Conservation (phyloP, 2,329 filamentous ascomycete genomes). For the Fusarium piperis region DNA sequence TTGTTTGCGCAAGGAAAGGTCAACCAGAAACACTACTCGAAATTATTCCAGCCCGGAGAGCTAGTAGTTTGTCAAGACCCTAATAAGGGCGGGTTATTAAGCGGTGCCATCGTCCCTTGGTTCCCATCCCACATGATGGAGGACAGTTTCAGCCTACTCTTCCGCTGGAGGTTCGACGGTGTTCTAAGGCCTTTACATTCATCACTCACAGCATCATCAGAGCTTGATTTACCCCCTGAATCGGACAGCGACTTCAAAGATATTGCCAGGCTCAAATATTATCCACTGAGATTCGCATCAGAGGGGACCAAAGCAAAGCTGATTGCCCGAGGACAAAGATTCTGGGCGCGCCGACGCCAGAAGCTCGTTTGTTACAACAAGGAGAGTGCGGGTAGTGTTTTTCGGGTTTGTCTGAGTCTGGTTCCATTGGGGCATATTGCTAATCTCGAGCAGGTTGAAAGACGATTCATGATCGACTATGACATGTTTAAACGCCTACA, state of each 20-base stretch:
- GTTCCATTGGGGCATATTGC: no score
- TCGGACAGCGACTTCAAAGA: background rate
- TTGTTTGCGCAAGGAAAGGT: slow-evolving; percentile 8
- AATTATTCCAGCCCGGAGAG: slow-evolving; percentile 1
- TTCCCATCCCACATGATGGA: background rate
- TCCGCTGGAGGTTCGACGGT: background rate
- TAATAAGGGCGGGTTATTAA: background rate
- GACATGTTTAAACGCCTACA: slow-evolving; percentile 10
- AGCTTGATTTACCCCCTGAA: no score
- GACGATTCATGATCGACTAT: slow-evolving; percentile 21
- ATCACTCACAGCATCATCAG: no score
- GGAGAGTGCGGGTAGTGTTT: background rate
- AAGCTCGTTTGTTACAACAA: slow-evolving; percentile 4
- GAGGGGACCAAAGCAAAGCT: background rate
- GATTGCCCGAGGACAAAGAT: background rate
- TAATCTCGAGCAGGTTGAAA: background rate
- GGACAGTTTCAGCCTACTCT: background rate
- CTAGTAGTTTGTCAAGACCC: background rate
- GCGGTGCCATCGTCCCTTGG: background rate
- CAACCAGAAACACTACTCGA: background rate
- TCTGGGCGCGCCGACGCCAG: background rate
- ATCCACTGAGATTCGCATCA: slow-evolving; percentile 7
- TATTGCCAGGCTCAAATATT: background rate
- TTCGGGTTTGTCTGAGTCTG: background rate
- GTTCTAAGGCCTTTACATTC: background rate